phyloP scores from a whole-genome alignment of 306 rosid species.

The Leucaena leucocephala region DNA sequence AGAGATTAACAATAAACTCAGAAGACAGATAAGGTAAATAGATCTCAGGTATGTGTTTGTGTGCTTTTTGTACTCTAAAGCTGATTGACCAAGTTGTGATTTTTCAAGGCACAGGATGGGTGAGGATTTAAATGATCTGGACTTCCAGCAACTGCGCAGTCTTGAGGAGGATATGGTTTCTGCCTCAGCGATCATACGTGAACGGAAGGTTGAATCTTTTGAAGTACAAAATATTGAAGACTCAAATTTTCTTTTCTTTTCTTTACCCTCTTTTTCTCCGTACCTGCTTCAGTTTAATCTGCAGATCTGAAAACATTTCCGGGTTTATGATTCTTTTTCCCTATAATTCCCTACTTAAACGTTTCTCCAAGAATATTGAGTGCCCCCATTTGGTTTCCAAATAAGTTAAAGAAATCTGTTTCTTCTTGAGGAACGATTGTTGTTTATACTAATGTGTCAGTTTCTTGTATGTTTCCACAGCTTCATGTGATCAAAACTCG shows the following conservation, averaged over 20 bases:
- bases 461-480: background rate
- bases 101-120: constrained; percentile 14
- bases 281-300: background rate
- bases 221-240: background rate
- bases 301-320: constrained; percentile 12
- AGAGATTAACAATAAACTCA: background rate
- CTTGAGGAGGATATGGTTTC: constrained; percentile 15
- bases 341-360: background rate
- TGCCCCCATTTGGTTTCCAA: background rate
- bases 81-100: background rate
- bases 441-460: background rate
- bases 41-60: background rate
- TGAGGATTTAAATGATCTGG: background rate
- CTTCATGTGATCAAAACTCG: constrained; percentile 46
- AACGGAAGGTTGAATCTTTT: constrained; percentile 4
- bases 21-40: constrained; percentile 10
- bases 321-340: background rate
- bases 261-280: no score
- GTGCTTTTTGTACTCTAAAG: background rate
- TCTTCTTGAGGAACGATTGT: background rate
- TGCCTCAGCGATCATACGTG: constrained; percentile 1
- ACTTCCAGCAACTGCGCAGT: constrained; percentile 4
- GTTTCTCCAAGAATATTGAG: background rate
- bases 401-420: background rate
- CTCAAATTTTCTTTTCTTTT: background rate